A percentile compares a stretch with the other conserved stretches of the same genome.
These are phyloP conservation scores for Yamadazyma nakazawae DNA, from an alignment of 805 yeast genomes.

Conservation along the genomic window DNA sequence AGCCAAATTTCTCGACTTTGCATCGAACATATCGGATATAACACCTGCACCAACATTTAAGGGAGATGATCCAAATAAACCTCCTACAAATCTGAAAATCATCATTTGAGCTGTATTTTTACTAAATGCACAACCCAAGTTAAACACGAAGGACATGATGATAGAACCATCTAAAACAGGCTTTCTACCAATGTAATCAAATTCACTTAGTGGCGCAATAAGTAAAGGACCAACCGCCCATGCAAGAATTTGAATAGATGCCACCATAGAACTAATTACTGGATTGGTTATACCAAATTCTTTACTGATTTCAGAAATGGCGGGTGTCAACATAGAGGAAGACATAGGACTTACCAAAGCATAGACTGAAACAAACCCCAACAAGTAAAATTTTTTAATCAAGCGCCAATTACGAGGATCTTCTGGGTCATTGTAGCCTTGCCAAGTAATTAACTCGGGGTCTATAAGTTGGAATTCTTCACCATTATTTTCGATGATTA, in stretches of 20 bases:
- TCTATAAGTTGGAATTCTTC: conserved; percentile 52
- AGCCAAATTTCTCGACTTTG: conserved; percentile 50
- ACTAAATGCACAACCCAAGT: conserved; percentile 61
- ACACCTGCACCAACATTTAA: conserved; percentile 69
- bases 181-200: conserved; percentile 53
- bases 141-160: conserved; percentile 47
- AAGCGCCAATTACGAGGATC: conserved; percentile 64
- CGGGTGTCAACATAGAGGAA: conserved; percentile 62
- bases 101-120: conserved; percentile 57
- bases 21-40: conserved; percentile 58
- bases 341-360: conserved; percentile 61
- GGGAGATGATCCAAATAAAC: conserved; percentile 66
- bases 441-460: conserved; percentile 70
- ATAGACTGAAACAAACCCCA: conserved; percentile 49
- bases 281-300: conserved; percentile 41
- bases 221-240: conserved; percentile 66
- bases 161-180: conserved; percentile 52
- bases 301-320: conserved; percentile 45
- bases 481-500: conserved; percentile 44
- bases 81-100: conserved; percentile 60
- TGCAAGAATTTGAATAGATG: conserved; percentile 66
- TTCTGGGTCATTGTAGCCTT: conserved; percentile 55
- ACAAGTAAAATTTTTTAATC: conserved; percentile 39
- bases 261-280: conserved; percentile 49
- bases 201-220: conserved; percentile 66